These are phyloP conservation scores for Cicer judaicum DNA, from an alignment of 306 rosid species.

Conservation along the genomic window DNA sequence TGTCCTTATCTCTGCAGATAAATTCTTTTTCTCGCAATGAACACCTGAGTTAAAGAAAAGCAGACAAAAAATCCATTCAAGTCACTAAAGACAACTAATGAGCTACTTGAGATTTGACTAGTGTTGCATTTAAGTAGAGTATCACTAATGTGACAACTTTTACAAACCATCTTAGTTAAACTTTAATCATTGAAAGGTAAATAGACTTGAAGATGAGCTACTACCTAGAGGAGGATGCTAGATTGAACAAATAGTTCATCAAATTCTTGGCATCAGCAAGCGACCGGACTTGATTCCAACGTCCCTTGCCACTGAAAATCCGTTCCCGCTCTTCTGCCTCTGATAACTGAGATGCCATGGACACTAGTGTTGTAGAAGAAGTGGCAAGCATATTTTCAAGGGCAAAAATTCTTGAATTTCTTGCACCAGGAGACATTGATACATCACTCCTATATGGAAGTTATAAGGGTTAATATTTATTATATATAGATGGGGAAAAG, in stretches of 20 bases:
- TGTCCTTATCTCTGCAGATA: slow-evolving; percentile 72
- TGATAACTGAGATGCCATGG: slow-evolving; percentile 96
- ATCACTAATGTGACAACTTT: background rate
- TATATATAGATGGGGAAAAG: background rate
- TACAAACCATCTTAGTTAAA: background rate
- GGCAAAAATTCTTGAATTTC: slow-evolving; percentile 88
- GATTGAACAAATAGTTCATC: slow-evolving; percentile 85
- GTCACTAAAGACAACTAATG: background rate
- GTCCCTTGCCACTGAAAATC: slow-evolving; percentile 84
- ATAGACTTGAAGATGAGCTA: slow-evolving; percentile 25
- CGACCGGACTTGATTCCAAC: slow-evolving; percentile 93
- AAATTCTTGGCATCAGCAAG: slow-evolving; percentile 90
- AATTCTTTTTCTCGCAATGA: slow-evolving; percentile 75
- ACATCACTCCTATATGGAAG: slow-evolving; percentile 47
- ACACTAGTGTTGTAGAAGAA: slow-evolving; percentile 78
- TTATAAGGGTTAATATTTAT: background rate
- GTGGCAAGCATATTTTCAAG: slow-evolving; percentile 90
- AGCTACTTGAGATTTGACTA: slow-evolving; percentile 14
- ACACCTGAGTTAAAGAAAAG: slow-evolving; percentile 61
- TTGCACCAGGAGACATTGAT: slow-evolving; percentile 91
- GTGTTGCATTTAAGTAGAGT: background rate
- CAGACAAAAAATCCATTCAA: slow-evolving; percentile 8
- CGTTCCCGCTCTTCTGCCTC: slow-evolving; percentile 97
- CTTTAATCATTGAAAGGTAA: background rate
- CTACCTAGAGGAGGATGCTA: slow-evolving; percentile 91